Evolutionary conservation across 148 eudicot genomes (phyloP), one percentile per base, ranked within the genome.

Genomic region (Rhododendron griersonianum): DNA sequence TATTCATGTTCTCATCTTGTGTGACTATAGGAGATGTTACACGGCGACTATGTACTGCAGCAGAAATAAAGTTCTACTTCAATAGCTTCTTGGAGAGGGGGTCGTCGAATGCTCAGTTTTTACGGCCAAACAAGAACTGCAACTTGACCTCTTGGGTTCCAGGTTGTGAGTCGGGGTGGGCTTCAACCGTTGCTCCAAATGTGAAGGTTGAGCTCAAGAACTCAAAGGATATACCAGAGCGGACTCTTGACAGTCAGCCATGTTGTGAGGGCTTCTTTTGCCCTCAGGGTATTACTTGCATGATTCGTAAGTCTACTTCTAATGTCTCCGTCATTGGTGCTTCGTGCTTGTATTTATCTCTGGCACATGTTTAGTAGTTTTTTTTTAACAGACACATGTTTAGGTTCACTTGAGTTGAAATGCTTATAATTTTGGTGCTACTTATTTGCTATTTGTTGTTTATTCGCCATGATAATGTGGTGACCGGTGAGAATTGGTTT

Each of bases 101-200:
- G 16, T 85, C 90, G 35, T 88, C 89, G 83, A 87, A 87, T 33
- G 91, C 93, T 18, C 93, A 88, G 53, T 83, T 92, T 88, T 87
- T 94, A 83, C 91, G 91, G 75, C 99, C 98, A 37, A 95, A 97
- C 88, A 91, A 85, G 77, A 97, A 94, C 80, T 95, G 99, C 83
- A 97, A 97, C 85, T 91, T 97, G 87, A 90, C 85, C 82, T 91
- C 93, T 15, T 97, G 98, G 98, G 86, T 82, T 30, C 83, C 92
- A 59, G 98, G 99, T 78, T 98, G 99, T 89, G 98, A 95, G 82
- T 93, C 99, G 9, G 99, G 99, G 30, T 98, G 98, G 98, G 93
- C 95, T 53, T 88, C 95, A 75, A 89, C 92, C 76, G 93, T 87
- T 87, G 87, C 87, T 76, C 41, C 84, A 80, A 86, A 90, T 78